Conservation (phyloP, 495 filamentous ascomycete species). For the Rhypophila decipiens region DNA sequence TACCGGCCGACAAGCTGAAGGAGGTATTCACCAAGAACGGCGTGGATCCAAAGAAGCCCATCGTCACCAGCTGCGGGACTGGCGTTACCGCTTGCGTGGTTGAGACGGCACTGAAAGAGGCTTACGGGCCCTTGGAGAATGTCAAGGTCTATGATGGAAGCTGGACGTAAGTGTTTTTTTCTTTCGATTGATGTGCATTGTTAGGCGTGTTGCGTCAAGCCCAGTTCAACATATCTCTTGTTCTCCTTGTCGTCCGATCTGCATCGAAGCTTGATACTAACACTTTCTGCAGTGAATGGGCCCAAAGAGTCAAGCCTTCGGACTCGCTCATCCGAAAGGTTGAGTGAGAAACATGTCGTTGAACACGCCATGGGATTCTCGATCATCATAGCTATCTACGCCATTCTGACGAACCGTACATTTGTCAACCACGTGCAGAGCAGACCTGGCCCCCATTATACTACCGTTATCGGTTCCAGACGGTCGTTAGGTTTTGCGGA, state of each 20-base stretch:
- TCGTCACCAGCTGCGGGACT: constrained; percentile 87
- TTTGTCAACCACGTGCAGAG: no score
- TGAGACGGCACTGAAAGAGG: constrained; percentile 77
- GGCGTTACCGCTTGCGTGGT: constrained; percentile 92
- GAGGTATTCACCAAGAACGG: constrained; percentile 72
- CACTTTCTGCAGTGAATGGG: constrained; percentile 56
- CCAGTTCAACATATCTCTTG: no score
- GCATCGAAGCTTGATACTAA: no score
- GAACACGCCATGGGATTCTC: no score
- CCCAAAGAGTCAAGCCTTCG: constrained; percentile 47
- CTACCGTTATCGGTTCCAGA: no score
- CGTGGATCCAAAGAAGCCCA: constrained; percentile 72
- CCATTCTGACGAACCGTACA: no score
- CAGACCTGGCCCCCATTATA: no score
- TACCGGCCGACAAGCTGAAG: constrained; percentile 63
- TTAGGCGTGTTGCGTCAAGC: no score
- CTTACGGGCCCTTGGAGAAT: constrained; percentile 60
- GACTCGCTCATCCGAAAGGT: constrained; percentile 33
- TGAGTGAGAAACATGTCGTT: neutral
- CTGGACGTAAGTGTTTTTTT: constrained; percentile 79
- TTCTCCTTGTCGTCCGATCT: no score
- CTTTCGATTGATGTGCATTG: neutral
- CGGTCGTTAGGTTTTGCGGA: no score
- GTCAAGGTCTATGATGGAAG: constrained; percentile 89
- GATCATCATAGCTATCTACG: no score